Conservation (phyloP, 2,329 filamentous ascomycete genomes). For the Pseudomassariella vexata region DNA sequence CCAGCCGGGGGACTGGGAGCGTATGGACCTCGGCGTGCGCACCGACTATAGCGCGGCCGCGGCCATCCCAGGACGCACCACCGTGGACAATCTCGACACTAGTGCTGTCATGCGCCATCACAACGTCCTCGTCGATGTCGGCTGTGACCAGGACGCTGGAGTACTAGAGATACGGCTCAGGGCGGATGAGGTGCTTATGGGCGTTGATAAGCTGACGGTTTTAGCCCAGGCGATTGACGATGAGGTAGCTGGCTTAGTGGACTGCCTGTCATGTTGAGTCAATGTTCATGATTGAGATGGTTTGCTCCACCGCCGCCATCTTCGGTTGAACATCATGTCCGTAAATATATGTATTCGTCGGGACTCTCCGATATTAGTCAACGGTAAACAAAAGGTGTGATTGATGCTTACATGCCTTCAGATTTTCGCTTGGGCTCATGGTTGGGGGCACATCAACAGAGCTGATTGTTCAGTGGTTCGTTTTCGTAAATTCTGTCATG, state of each 20-base stretch:
- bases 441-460: no score
- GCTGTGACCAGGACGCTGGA: conserved; percentile 4
- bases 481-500: no score
- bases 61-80: conserved; percentile 5
- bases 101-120: conserved; percentile 4
- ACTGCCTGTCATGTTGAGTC: conserved; percentile 4
- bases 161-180: conserved; percentile 4
- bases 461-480: no score
- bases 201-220: neutral
- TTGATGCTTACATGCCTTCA: no score
- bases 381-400: no score
- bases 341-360: no score
- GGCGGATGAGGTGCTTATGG: conserved; percentile 5
- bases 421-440: no score
- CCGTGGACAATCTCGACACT: conserved; percentile 7
- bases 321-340: no score
- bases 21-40: conserved; percentile 8
- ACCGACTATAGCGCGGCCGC: conserved; percentile 8
- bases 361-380: no score
- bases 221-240: conserved; percentile 4
- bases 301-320: no score
- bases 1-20: conserved; percentile 6
- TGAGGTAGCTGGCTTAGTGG: conserved; percentile 2
- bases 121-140: conserved; percentile 8
- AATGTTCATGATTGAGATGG: no score